phyloP scores from a whole-genome alignment of 2,329 filamentous ascomycete species.

The Ambrosiella xylebori region DNA sequence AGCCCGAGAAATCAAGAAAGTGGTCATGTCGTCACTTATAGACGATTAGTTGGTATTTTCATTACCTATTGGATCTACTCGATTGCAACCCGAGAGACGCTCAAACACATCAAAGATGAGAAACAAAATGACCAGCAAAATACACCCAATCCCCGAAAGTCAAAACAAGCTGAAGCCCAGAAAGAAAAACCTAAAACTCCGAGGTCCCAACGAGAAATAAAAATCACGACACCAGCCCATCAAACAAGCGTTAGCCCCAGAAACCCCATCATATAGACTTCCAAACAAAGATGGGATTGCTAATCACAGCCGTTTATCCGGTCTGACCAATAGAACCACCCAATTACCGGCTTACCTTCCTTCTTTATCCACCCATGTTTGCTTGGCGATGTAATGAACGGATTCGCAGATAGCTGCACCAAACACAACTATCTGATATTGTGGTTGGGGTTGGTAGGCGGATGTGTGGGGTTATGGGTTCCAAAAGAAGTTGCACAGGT shows the following conservation, averaged over 20 bases:
- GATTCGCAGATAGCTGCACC: conserved; percentile 35
- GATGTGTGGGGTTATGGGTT: conserved; percentile 60
- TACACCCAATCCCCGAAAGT: background rate
- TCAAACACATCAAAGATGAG: background rate
- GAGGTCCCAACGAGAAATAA: background rate
- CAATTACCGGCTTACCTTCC: conserved; percentile 55
- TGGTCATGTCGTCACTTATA: background rate
- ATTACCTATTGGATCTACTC: background rate
- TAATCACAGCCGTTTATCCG: conserved; percentile 14
- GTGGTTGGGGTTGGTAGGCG: conserved; percentile 80
- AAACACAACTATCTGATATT: conserved; percentile 60
- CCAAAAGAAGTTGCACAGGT: conserved; percentile 46
- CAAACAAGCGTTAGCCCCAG: background rate
- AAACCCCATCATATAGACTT: background rate
- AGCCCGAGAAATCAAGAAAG: background rate
- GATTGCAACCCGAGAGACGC: conserved; percentile 15
- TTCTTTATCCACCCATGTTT: conserved; percentile 92
- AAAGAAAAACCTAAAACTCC: background rate
- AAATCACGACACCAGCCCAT: background rate
- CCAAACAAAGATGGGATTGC: background rate
- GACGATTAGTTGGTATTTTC: conserved; percentile 3
- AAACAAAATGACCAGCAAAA: background rate
- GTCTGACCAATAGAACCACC: conserved; percentile 51
- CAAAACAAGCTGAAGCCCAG: background rate
- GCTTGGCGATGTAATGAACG: conserved; percentile 62